A percentile compares a stretch with the other conserved stretches of the same genome.
Evolutionary conservation across 1,284 basidiomycete genomes (phyloP).

Genomic region (Abortiporus biennis): DNA sequence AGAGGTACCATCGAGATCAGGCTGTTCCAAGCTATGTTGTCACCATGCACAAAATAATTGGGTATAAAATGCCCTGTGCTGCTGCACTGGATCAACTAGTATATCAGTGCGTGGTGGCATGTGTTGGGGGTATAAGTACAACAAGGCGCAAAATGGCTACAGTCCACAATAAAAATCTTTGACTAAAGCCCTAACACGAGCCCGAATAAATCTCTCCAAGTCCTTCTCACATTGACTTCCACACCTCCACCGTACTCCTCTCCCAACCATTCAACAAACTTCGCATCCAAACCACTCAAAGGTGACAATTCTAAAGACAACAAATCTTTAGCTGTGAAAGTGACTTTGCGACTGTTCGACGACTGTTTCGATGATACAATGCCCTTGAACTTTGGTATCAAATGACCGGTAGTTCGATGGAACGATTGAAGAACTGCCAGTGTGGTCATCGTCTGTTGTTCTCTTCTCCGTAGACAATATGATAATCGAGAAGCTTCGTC

Average conservation of each 20-base stretch:
- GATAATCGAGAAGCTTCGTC: constrained; percentile 12
- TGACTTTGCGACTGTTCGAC: constrained; percentile 15
- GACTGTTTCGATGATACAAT: constrained; percentile 11
- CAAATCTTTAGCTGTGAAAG: constrained; percentile 53
- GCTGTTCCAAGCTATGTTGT: no score
- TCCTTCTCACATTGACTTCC: constrained; percentile 35
- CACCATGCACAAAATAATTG: no score
- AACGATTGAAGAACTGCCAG: constrained; percentile 67
- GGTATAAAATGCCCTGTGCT: no score
- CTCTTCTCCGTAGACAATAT: no score
- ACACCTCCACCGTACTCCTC: constrained; percentile 52
- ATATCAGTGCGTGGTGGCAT: no score
- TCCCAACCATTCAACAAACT: constrained; percentile 70
- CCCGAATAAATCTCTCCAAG: constrained; percentile 44
- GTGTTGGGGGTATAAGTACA: no score
- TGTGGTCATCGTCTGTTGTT: constrained; percentile 51
- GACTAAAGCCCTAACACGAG: constrained; percentile 37
- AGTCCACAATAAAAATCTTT: no score
- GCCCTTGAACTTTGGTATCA: constrained; percentile 34
- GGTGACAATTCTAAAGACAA: constrained; percentile 65
- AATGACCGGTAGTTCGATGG: constrained; percentile 62
- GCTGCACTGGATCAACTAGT: no score
- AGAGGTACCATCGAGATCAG: no score
- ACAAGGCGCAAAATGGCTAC: no score
- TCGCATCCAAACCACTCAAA: constrained; percentile 58